Evolutionary conservation across 2,329 filamentous ascomycete species (phyloP), one percentile per base, ranked within the genome.

Genomic region (Hortaea sp.): DNA sequence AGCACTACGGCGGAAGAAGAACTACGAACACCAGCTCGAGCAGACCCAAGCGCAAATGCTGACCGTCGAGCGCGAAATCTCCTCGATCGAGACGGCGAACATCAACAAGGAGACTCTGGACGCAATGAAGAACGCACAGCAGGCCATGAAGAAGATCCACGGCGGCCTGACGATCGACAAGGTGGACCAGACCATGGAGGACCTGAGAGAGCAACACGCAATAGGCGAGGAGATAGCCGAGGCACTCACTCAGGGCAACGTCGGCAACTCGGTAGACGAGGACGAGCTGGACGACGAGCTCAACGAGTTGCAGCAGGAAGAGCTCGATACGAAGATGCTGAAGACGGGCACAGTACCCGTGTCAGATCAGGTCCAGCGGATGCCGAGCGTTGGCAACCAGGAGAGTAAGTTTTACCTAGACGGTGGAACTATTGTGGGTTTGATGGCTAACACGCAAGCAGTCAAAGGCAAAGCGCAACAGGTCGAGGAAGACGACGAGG

Each of bases 21-120:
- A 81, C 57, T 87, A 92, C 61, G 88, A 97, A 68, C 84, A 89
- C 67, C 87, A 86, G 47, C 79, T 95, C 49, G 88, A 95, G 56
- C 89, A 95, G 70, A 97, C 90, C 1, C 77, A 80, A 49, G 80
- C 84, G 30, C 90, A 97, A 70, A 94, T 97, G 62, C 80, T 82
- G 59, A 94, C 92, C 20, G 76, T 98, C 39, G 92, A 98, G 67
- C 85, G 89, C 63, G 88, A 98, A 67, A 94, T 97, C 63, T 92
- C 92, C 67, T 84, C 86, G 49, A 97, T 98, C 72, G 92, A 98
- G 69, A 88, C 89, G 41, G 92, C 92, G 51, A 98, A 97, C 66
- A 95, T 98, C 74, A 98, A 98, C 75, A 83, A 90, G 70, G 89
- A 95, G 74, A 98, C 92, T 9, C 75, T 97, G 54, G 79, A 84